A percentile compares a stretch with the other conserved stretches of the same genome.
Conservation (phyloP, 495 filamentous ascomycete species). For the Darksidea phi region DNA sequence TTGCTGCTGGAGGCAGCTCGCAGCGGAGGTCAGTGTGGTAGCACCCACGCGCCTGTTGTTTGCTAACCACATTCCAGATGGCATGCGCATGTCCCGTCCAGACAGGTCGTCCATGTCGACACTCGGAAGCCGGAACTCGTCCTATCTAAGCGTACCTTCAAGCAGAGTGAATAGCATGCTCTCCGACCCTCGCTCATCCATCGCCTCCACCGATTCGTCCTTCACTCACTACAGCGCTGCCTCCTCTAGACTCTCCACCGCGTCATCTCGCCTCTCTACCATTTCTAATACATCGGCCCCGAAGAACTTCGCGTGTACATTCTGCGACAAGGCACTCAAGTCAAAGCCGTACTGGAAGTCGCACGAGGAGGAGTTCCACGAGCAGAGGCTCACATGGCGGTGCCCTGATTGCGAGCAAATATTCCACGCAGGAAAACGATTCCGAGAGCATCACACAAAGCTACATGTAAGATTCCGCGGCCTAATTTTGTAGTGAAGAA, state of each 20-base stretch:
- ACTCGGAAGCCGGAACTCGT: slow-evolving; percentile 28
- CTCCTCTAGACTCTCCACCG: slow-evolving; percentile 28
- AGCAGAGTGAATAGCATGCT: slow-evolving; percentile 34
- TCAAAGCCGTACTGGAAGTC: slow-evolving; percentile 39
- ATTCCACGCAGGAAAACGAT: slow-evolving; percentile 35
- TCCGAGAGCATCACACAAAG: slow-evolving; percentile 37
- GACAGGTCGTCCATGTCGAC: slow-evolving; percentile 35
- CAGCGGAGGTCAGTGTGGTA: slow-evolving; percentile 27
- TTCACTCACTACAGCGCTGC: slow-evolving; percentile 27
- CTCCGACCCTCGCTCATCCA: slow-evolving; percentile 32
- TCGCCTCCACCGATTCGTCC: slow-evolving; percentile 31
- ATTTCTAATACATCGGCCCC: slow-evolving; percentile 22
- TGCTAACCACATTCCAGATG: slow-evolving; percentile 19
- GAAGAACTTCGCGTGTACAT: slow-evolving; percentile 38
- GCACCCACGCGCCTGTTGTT: not conserved
- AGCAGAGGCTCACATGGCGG: slow-evolving; percentile 33
- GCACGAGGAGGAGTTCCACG: slow-evolving; percentile 39
- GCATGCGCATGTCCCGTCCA: slow-evolving; percentile 21
- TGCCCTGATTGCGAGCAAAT: slow-evolving; percentile 38
- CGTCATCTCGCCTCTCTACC: slow-evolving; percentile 35
- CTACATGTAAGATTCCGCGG: slow-evolving; percentile 18
- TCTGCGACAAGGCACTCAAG: slow-evolving; percentile 36
- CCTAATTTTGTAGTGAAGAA: not conserved
- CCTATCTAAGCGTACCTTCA: slow-evolving; percentile 34
- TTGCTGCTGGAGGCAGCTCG: slow-evolving; percentile 31